phyloP scores from a whole-genome alignment of 2,329 filamentous ascomycete genomes.

The Cadophora sp. region DNA sequence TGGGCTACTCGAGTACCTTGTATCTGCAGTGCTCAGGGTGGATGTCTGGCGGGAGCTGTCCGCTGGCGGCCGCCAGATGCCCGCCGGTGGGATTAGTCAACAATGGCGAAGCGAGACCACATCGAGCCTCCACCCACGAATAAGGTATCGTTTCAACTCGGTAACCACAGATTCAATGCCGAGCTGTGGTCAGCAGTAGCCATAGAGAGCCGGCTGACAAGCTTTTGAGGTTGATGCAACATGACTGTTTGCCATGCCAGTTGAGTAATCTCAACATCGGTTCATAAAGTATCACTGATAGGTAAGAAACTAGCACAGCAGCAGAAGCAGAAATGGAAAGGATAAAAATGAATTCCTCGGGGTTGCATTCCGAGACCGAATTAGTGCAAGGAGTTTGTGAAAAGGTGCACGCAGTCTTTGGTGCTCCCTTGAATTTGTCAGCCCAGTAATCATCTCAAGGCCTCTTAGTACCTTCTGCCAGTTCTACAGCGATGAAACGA shows the following conservation, averaged over 20 bases:
- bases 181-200: too few relatives aligned
- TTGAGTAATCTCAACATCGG: too few relatives aligned
- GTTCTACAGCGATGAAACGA: neutral
- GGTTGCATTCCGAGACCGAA: neutral
- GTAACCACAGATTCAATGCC: too few relatives aligned
- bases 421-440: too few relatives aligned
- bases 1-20: neutral
- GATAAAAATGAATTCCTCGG: too few relatives aligned
- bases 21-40: neutral
- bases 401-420: neutral
- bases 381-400: neutral
- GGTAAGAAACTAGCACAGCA: neutral
- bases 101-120: neutral
- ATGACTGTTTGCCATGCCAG: too few relatives aligned
- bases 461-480: too few relatives aligned
- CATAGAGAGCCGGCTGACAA: too few relatives aligned
- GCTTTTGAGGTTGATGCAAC: too few relatives aligned
- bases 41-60: neutral
- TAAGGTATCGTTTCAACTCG: neutral
- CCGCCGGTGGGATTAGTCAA: constrained; percentile 2
- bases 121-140: neutral
- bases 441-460: too few relatives aligned
- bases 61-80: neutral
- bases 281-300: too few relatives aligned
- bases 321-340: neutral